Conservation (phyloP, 805 yeast genomes). For the Maudiozyma serrabonitensis region DNA sequence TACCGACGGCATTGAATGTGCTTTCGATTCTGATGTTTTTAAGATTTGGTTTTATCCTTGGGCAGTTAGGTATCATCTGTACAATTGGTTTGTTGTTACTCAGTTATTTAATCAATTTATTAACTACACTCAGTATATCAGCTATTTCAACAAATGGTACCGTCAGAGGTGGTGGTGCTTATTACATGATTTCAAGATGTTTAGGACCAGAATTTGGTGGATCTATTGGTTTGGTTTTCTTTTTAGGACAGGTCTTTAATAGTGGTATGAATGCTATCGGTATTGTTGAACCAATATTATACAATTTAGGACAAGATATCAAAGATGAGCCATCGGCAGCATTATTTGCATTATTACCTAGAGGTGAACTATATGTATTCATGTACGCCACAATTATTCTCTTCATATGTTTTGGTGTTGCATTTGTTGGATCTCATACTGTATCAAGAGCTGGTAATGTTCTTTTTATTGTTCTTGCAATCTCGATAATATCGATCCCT, state of each 20-base stretch:
- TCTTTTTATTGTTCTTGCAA: slow-evolving; percentile 53
- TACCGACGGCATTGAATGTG: slow-evolving; percentile 89
- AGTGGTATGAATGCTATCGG: slow-evolving; percentile 93
- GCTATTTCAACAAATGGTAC: slow-evolving; percentile 98
- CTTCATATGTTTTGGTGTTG: slow-evolving; percentile 61
- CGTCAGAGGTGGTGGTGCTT: slow-evolving; percentile 97
- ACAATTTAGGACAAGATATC: slow-evolving; percentile 52
- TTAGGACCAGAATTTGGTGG: slow-evolving; percentile 99
- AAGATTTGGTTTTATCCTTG: slow-evolving; percentile 89
- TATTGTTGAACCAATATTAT: slow-evolving; percentile 79
- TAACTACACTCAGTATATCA: slow-evolving; percentile 83
- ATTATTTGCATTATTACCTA: slow-evolving; percentile 50
- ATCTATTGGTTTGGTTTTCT: slow-evolving; percentile 89
- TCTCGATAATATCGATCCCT: slow-evolving; percentile 76
- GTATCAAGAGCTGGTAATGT: slow-evolving; percentile 78
- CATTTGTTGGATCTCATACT: slow-evolving; percentile 69
- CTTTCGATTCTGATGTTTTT: slow-evolving; percentile 89
- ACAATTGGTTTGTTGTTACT: slow-evolving; percentile 54
- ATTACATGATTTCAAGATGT: slow-evolving; percentile 91
- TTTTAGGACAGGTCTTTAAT: slow-evolving; percentile 87
- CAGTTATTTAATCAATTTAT: slow-evolving; percentile 70
- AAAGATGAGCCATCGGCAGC: slow-evolving; percentile 22
- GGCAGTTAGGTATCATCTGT: slow-evolving; percentile 87
- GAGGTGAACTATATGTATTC: slow-evolving; percentile 59
- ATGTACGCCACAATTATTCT: slow-evolving; percentile 62